phyloP scores from a whole-genome alignment of 306 rosid genomes.

The Canavalia ensiformis region DNA sequence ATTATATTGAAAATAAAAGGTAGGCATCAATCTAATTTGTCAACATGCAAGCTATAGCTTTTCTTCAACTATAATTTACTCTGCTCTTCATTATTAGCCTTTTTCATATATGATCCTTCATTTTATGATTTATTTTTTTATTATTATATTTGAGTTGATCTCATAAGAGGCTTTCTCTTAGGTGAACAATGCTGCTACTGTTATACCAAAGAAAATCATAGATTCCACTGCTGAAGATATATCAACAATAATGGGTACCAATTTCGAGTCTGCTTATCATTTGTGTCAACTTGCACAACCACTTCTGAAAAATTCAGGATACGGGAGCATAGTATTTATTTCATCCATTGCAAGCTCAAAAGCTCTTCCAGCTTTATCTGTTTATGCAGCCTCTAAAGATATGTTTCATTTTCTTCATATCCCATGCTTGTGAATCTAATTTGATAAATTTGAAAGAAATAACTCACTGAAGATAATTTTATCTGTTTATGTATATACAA shows the following conservation, averaged over 20 bases:
- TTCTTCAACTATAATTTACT: too few species aligned
- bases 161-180: neutral
- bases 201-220: neutral
- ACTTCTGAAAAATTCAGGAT: slow-evolving; percentile 37
- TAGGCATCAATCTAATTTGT: too few species aligned
- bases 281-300: slow-evolving; percentile 49
- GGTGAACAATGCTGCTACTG: slow-evolving; percentile 55
- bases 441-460: neutral
- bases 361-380: slow-evolving; percentile 50
- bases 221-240: slow-evolving; percentile 32
- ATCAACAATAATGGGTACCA: slow-evolving; percentile 29
- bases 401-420: neutral
- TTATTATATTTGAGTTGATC: neutral
- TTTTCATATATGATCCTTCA: too few species aligned
- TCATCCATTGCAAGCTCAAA: slow-evolving; percentile 28
- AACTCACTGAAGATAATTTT: neutral
- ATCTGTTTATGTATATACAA: neutral
- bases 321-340: slow-evolving; percentile 32
- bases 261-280: slow-evolving; percentile 40
- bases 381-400: slow-evolving; percentile 70
- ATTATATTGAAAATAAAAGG: too few species aligned
- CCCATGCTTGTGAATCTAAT: neutral
- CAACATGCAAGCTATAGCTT: too few species aligned
- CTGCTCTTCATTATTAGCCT: too few species aligned
- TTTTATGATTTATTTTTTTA: too few species aligned